These are phyloP conservation scores for Eucalyptus cloeziana DNA, from an alignment of 345 rosid species.

Conservation along the genomic window DNA sequence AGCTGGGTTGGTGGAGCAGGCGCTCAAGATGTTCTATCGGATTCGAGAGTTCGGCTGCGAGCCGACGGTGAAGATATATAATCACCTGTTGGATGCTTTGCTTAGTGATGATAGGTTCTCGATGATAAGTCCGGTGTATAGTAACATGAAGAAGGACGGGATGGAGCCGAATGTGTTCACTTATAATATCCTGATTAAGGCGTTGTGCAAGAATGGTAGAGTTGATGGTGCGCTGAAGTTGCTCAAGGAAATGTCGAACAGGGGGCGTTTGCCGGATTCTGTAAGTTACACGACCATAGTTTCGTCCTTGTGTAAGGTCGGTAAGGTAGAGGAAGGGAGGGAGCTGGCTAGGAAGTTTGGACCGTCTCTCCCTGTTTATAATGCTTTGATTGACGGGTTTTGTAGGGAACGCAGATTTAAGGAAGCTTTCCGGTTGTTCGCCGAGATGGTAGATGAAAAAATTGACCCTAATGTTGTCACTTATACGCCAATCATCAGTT, in stretches of 20 bases:
- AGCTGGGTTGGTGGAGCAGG: conserved; percentile 52
- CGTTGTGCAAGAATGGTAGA: conserved; percentile 72
- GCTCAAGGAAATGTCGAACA: conserved; percentile 59
- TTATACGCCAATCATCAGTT: conserved; percentile 54
- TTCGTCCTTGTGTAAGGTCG: conserved; percentile 63
- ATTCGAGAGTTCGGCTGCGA: conserved; percentile 69
- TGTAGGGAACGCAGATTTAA: conserved; percentile 34
- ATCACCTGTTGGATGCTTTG: conserved; percentile 68
- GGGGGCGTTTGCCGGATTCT: conserved; percentile 59
- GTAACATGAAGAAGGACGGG: conserved; percentile 77
- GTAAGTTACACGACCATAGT: conserved; percentile 74
- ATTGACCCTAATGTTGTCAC: conserved; percentile 59
- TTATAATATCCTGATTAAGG: conserved; percentile 73
- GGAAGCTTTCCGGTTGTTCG: conserved; percentile 38
- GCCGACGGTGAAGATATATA: conserved; percentile 73
- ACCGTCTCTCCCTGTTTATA: conserved; percentile 46
- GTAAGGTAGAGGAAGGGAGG: conserved; percentile 62
- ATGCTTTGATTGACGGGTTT: conserved; percentile 61
- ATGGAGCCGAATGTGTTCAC: conserved; percentile 76
- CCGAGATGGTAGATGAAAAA: conserved; percentile 40
- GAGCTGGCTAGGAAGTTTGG: conserved; percentile 38
- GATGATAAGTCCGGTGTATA: conserved; percentile 52
- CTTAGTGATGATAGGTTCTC: conserved; percentile 58
- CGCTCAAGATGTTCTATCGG: conserved; percentile 71
- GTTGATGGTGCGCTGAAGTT: conserved; percentile 69